Evolutionary conservation across 2,329 filamentous ascomycete species (phyloP).

Genomic region (Colletotrichum lini): DNA sequence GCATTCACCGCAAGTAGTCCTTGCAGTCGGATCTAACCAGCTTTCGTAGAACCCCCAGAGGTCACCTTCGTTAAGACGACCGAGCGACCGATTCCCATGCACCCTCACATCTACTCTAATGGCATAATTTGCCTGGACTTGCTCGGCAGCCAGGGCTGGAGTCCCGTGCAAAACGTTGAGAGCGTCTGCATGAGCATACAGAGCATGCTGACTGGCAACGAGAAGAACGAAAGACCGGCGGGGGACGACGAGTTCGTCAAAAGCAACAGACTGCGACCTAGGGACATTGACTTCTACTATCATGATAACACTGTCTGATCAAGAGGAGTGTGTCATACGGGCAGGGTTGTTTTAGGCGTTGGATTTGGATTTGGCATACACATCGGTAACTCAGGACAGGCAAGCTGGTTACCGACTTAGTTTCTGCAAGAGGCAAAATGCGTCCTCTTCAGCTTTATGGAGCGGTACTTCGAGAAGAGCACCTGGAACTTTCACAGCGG

Average conservation of each 20-base stretch:
- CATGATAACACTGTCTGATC: slow-evolving; percentile 82
- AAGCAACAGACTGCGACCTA: slow-evolving; percentile 82
- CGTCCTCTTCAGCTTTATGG: slow-evolving; percentile 18
- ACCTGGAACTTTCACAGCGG: slow-evolving; percentile 12
- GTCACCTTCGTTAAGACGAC: slow-evolving; percentile 84
- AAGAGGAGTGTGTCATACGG: background rate
- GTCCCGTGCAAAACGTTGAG: slow-evolving; percentile 96
- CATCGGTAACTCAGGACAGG: slow-evolving; percentile 20
- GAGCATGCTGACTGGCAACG: slow-evolving; percentile 97
- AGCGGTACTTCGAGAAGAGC: slow-evolving; percentile 16
- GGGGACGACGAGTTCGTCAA: slow-evolving; percentile 92
- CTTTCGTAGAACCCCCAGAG: slow-evolving; percentile 85
- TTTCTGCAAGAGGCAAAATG: slow-evolving; percentile 16
- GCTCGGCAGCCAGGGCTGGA: slow-evolving; percentile 90
- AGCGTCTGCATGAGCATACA: slow-evolving; percentile 97
- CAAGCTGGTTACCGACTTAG: slow-evolving; percentile 21
- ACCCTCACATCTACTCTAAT: slow-evolving; percentile 98
- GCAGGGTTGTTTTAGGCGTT: slow-evolving; percentile 33
- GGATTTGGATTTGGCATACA: slow-evolving; percentile 29
- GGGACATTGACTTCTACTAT: slow-evolving; percentile 94
- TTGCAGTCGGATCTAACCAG: slow-evolving; percentile 9
- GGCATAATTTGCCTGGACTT: slow-evolving; percentile 98
- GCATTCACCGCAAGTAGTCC: slow-evolving; percentile 1
- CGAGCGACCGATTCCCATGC: slow-evolving; percentile 84
- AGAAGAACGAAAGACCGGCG: slow-evolving; percentile 88